These are phyloP conservation scores for Phytophthora hibernalis DNA, from an alignment of 352 stramenopile genomes.

Conservation along the genomic window DNA sequence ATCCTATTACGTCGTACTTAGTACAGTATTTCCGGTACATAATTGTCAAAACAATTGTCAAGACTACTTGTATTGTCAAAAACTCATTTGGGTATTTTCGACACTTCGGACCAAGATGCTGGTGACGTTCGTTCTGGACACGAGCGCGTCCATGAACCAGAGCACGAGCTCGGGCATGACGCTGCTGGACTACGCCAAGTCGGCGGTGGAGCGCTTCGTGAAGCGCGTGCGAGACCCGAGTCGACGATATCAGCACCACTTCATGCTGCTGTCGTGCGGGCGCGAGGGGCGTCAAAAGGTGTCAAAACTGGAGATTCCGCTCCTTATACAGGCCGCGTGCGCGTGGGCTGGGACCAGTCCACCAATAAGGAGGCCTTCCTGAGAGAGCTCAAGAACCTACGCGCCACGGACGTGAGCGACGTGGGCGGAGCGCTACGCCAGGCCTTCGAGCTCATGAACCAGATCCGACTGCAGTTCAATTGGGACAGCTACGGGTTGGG, in stretches of 20 bases:
- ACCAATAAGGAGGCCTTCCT: slow-evolving; percentile 89
- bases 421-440: slow-evolving; percentile 75
- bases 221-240: slow-evolving; percentile 87
- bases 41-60: no score
- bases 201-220: slow-evolving; percentile 87
- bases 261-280: slow-evolving; percentile 88
- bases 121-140: slow-evolving; percentile 92
- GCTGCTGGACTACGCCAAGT: slow-evolving; percentile 90
- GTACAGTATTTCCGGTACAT: no score
- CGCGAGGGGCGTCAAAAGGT: slow-evolving; percentile 37
- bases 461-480: slow-evolving; percentile 89
- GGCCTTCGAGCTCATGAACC: slow-evolving; percentile 91
- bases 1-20: neutral
- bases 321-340: slow-evolving; percentile 72
- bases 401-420: slow-evolving; percentile 82
- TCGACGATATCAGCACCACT: slow-evolving; percentile 88
- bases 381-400: slow-evolving; percentile 84
- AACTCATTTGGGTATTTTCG: no score
- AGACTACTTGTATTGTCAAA: no score
- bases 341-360: slow-evolving; percentile 86
- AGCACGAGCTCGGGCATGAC: slow-evolving; percentile 90
- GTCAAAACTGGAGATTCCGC: slow-evolving; percentile 19
- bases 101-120: slow-evolving; percentile 54
- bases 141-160: slow-evolving; percentile 92
- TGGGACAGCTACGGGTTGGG: slow-evolving; percentile 90